Evolutionary conservation across 495 filamentous ascomycete genomes (phyloP), one percentile per base, ranked within the genome.

Genomic region (Aspergillus diversus): DNA sequence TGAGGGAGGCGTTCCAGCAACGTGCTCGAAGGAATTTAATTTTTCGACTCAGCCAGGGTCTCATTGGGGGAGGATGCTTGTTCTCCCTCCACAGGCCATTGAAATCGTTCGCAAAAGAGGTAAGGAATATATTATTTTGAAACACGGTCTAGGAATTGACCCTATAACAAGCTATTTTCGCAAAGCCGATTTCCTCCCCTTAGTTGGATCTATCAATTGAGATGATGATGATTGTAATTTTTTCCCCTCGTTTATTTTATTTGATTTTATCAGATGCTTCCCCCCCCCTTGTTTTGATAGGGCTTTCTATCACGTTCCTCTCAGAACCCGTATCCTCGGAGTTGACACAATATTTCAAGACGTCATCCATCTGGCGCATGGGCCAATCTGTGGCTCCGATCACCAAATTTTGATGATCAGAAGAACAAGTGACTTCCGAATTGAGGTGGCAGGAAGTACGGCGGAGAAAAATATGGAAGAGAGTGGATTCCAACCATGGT

Each of bases 401-500:
- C 50, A 37, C 39, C 8, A 31, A 34, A 54, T 35, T 9, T 37
- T 51, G 65, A 51, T 57, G 65, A 66, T 66, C 68, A 67, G 62
- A 61, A 56, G 64, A 66, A 63, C 68, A 63, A 37, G 61, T 57
- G 58, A 57, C 32, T 53, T 16, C 37, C 54, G 37, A 39, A 63
- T 59, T 16, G 52, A 57, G 37, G 34, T 50, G 21, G n/a, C 27
- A 43, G 31, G 37, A 46, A 46, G 17, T 7, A 51, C 7, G 51
- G 43, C 35, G 34, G 49, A 57, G 15, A 8, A 37, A 55, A 55
- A 48, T 61, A 27, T 27, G 21, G 51, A 57, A 59, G 34, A 54
- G 47, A 55, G 59, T 62, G 67, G 61, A 43, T 55, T 59, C 46
- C 60, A 57, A 59, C 61, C 61, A 46, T 66, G 67, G 35, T 66